These are phyloP conservation scores for Picochlorum sp. DNA, from an alignment of 139 green algal species.

Conservation along the genomic window DNA sequence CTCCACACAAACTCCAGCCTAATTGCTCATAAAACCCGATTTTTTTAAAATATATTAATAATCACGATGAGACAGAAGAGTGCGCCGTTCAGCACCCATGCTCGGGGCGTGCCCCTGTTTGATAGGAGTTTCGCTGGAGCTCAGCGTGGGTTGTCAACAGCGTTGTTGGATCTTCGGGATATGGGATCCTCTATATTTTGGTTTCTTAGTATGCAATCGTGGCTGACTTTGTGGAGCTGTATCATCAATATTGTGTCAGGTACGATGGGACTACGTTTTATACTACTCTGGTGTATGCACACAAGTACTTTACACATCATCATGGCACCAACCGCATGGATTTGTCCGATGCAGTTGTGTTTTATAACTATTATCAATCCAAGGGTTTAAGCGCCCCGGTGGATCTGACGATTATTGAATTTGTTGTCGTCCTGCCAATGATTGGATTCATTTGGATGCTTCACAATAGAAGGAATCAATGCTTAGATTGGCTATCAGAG, in stretches of 20 bases:
- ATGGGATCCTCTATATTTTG: constrained; percentile 23
- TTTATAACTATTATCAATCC: constrained; percentile 31
- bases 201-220: constrained; percentile 29
- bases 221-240: constrained; percentile 19
- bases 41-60: too few species aligned
- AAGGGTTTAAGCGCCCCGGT: constrained; percentile 14
- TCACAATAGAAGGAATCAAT: constrained; percentile 30
- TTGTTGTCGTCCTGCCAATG: constrained; percentile 24
- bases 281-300: background rate
- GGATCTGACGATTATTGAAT: constrained; percentile 35
- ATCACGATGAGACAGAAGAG: background rate
- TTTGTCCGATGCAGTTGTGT: constrained; percentile 18
- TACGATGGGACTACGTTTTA: background rate
- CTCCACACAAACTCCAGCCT: too few species aligned
- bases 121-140: constrained; percentile 16
- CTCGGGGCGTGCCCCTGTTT: constrained; percentile 29
- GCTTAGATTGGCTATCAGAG: constrained; percentile 29
- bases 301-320: background rate
- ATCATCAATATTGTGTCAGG: constrained; percentile 25
- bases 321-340: background rate
- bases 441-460: constrained; percentile 33
- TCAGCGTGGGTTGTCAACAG: constrained; percentile 6
- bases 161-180: constrained; percentile 27
- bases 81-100: constrained; percentile 16
- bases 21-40: too few species aligned